Conservation (phyloP, 164 flowering plant genomes). For the Taxillus chinensis region DNA sequence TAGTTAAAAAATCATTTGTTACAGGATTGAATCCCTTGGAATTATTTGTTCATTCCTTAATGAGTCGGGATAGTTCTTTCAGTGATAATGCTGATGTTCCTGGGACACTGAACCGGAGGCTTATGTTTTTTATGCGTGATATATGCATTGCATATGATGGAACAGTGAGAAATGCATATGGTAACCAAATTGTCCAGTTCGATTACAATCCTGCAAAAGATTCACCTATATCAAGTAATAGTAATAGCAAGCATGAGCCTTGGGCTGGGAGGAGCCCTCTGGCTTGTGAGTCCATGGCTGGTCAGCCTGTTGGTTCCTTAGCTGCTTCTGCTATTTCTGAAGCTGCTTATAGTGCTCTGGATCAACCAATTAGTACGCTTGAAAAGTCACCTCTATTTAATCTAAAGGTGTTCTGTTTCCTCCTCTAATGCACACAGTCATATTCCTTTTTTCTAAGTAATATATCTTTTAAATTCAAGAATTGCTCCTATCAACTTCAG, state of each 20-base stretch:
- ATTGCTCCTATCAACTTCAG: not conserved
- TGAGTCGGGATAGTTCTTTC: conserved; percentile 67
- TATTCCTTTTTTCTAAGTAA: not conserved
- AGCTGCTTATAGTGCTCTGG: conserved; percentile 92
- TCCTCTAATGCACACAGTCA: conserved; percentile 4
- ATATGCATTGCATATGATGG: conserved; percentile 69
- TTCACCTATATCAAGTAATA: not conserved
- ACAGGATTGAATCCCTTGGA: conserved; percentile 75
- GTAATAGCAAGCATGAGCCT: not conserved
- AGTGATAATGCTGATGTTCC: conserved; percentile 89
- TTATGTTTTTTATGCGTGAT: conserved; percentile 90
- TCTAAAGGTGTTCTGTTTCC: conserved; percentile 48
- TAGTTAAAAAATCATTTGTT: conserved; percentile 57
- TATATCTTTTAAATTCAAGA: not conserved
- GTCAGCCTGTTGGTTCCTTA: conserved; percentile 77
- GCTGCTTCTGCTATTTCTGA: conserved; percentile 88
- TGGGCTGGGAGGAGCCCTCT: conserved; percentile 1
- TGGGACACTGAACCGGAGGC: conserved; percentile 62
- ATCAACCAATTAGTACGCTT: conserved; percentile 60
- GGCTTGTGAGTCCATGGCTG: conserved; percentile 29
- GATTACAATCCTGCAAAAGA: conserved; percentile 27
- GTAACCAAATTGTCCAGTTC: conserved; percentile 78
- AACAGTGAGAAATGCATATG: conserved; percentile 78
- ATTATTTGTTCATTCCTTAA: conserved; percentile 67
- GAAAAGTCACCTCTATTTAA: conserved; percentile 68